Evolutionary conservation across 768 basidiomycete species (phyloP), one percentile per base, ranked within the genome.

Genomic region (Macrocybe gigantea): DNA sequence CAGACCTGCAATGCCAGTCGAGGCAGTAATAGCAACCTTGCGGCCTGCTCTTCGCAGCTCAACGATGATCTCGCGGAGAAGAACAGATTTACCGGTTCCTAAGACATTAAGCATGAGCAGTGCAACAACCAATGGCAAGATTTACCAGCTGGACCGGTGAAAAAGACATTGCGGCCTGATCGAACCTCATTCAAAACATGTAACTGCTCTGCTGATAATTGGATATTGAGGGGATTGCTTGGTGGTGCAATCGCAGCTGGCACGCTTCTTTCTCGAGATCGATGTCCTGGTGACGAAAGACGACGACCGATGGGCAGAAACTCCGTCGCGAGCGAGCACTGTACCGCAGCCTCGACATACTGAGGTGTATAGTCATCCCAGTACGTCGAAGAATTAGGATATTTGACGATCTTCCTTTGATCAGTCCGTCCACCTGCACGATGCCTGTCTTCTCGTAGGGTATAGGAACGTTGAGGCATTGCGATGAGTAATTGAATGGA

Each of bases 261-360:
- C 64, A 87, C 89, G 34, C 87, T 86, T 61, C 87, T 87, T 56
- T 61, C 88, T 13, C 86, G 88, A 63, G 87, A 85, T 35, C 31
- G 29, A 7, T 33, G 43, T 33, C 38, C 37, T 40, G n/a, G 13
- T 30, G 31, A 29, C 5, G 14, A 11, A 13, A 6, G 29, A 7
- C 2, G 6, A 22, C 11, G 32, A 33, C 12, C 3, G 38, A 39
- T 13, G 29, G 22, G 13, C 6, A 4, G 22, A 22, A 22, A 22
- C 2, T 22, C 22, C 22, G 13, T 22, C 13, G 35, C 34, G 6
- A 46, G 13, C 7, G 35, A 37, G 13, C 50, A 49, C 22, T 56
- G 56, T 7, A 52, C 32, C 11, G 49, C 51, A 1, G 44, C 42
- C 31, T 53, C 51, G 12, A 55, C 46, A 6, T 36, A 44, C 14